phyloP scores from a whole-genome alignment of 225 moss, liverwort and hornwort species.

The Climacium dendroides region DNA sequence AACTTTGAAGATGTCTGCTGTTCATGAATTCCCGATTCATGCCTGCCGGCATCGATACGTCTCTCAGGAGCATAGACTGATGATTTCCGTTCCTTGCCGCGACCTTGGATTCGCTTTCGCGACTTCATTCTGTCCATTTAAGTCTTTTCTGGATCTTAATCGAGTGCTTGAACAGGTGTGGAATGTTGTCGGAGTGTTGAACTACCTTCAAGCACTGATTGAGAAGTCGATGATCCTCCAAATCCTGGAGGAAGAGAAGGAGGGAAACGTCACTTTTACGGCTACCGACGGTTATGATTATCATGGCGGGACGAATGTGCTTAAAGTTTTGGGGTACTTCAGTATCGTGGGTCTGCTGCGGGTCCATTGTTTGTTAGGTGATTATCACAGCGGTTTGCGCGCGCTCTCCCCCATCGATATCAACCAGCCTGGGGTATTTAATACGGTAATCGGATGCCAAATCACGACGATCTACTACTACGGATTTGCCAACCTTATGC shows the following conservation, averaged over 20 bases:
- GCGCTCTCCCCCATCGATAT: constrained; percentile 80
- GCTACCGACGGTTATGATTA: constrained; percentile 98
- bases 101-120: neutral
- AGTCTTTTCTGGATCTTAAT: neutral
- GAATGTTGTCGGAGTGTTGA: constrained; percentile 93
- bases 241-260: constrained; percentile 95
- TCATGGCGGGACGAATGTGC: constrained; percentile 91
- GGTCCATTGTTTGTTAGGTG: constrained; percentile 90
- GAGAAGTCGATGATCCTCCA: constrained; percentile 96
- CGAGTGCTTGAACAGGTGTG: constrained; percentile 47
- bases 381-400: constrained; percentile 91
- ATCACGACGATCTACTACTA: constrained; percentile 95
- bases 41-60: neutral
- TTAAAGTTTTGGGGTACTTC: constrained; percentile 94
- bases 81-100: neutral
- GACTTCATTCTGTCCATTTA: neutral
- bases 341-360: constrained; percentile 92
- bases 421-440: constrained; percentile 81
- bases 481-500: constrained; percentile 95
- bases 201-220: constrained; percentile 91
- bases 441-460: constrained; percentile 86
- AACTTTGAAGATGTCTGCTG: neutral
- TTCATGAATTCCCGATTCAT: neutral
- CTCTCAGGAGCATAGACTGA: neutral
- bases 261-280: constrained; percentile 85